Conservation (phyloP, 2,329 filamentous ascomycete species). For the Leptoxyphium fumago region DNA sequence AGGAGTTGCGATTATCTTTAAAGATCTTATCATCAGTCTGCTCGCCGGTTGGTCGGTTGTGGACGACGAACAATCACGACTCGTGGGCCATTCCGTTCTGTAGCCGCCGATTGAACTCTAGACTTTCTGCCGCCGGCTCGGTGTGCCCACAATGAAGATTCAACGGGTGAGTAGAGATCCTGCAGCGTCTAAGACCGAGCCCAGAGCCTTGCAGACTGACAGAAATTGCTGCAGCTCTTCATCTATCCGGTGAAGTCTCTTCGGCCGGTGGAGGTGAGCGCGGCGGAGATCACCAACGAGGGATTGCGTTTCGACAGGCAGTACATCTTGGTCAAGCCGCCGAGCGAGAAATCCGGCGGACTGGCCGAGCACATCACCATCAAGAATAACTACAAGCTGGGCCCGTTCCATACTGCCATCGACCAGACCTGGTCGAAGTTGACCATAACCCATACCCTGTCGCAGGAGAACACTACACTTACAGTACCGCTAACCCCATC, state of each 20-base stretch:
- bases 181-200: neutral
- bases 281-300: slow-evolving; percentile 21
- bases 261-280: slow-evolving; percentile 17
- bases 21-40: no score
- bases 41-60: no score
- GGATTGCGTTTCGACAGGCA: slow-evolving; percentile 20
- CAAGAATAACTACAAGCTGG: slow-evolving; percentile 20
- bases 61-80: no score
- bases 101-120: no score
- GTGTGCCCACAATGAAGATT: slow-evolving; percentile 14
- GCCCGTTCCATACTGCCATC: slow-evolving; percentile 19
- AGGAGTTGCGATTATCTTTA: no score
- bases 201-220: neutral
- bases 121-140: neutral
- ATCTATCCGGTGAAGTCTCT: slow-evolving; percentile 21
- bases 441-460: slow-evolving; percentile 19
- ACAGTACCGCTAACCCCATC: slow-evolving; percentile 18
- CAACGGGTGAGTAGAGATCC: slow-evolving; percentile 11
- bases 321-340: slow-evolving; percentile 21
- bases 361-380: slow-evolving; percentile 21
- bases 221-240: slow-evolving; percentile 12
- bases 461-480: slow-evolving; percentile 13
- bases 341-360: slow-evolving; percentile 13
- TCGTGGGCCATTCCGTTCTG: no score
- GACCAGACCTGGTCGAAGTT: slow-evolving; percentile 20